A percentile compares a stretch with the other conserved stretches of the same genome.
Evolutionary conservation across 208 protist species (phyloP).

Genomic region (Crithidia fasciculata): DNA sequence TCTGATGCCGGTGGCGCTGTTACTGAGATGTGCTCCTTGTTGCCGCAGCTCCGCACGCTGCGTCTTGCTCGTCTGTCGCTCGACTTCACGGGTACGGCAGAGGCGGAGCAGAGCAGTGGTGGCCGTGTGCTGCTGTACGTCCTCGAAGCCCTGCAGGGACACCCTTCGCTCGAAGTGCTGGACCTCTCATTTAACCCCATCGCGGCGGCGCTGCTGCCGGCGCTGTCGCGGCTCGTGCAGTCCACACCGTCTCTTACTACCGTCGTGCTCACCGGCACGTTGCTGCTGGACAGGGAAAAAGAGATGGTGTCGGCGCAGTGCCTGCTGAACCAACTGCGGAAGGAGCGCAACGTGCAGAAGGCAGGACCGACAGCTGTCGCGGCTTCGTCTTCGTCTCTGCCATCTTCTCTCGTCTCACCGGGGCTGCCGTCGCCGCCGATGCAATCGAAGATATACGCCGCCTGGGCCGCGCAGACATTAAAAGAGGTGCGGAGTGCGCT

Average conservation of each 20-base stretch:
- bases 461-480: conserved; percentile 16
- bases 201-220: conserved; percentile 43
- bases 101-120: not conserved
- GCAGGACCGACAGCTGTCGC: not conserved
- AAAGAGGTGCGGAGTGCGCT: conserved; percentile 9
- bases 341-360: not conserved
- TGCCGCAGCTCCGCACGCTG: conserved; percentile 20
- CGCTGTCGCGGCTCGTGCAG: conserved; percentile 45
- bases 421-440: not conserved
- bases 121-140: conserved; percentile 35
- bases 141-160: conserved; percentile 41
- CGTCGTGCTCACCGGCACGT: conserved; percentile 41
- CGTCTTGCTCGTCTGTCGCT: conserved; percentile 20
- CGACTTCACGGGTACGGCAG: conserved; percentile 8
- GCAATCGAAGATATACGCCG: not conserved
- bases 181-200: conserved; percentile 64
- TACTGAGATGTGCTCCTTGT: conserved; percentile 25
- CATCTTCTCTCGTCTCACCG: not conserved
- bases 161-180: conserved; percentile 39
- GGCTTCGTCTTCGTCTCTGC: not conserved
- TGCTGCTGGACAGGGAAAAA: conserved; percentile 31
- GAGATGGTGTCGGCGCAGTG: conserved; percentile 39
- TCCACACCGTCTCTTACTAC: conserved; percentile 43
- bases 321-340: conserved; percentile 34
- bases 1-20: not conserved